These are phyloP conservation scores for Psidium guajava DNA, from an alignment of 345 rosid genomes.

Conservation along the genomic window DNA sequence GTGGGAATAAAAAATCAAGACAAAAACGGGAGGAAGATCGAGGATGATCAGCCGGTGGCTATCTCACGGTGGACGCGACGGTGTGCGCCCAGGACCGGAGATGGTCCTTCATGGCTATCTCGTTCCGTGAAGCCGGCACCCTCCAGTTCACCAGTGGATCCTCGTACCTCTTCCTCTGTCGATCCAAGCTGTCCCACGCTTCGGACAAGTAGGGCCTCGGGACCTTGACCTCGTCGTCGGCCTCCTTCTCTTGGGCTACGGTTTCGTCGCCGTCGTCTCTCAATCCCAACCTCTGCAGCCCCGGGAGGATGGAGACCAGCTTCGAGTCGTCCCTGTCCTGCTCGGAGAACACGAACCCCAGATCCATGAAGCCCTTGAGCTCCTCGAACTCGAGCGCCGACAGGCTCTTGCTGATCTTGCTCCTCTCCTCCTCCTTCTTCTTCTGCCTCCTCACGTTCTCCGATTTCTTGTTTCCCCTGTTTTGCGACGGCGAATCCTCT, in stretches of 20 bases:
- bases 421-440: background rate
- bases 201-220: constrained; percentile 55
- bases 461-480: constrained; percentile 1
- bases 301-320: constrained; percentile 46
- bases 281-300: constrained; percentile 38
- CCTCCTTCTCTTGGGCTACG: constrained; percentile 2
- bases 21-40: background rate
- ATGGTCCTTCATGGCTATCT: constrained; percentile 42
- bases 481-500: background rate
- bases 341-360: constrained; percentile 64
- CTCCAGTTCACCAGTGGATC: constrained; percentile 30
- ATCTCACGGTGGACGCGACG: constrained; percentile 55
- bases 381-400: constrained; percentile 57
- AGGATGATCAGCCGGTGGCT: background rate
- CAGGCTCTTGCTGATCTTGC: constrained; percentile 38
- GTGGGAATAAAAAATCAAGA: background rate
- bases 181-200: constrained; percentile 38
- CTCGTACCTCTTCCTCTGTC: constrained; percentile 7
- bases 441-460: background rate
- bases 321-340: constrained; percentile 43
- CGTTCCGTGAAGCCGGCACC: constrained; percentile 22
- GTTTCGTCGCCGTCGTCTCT: background rate
- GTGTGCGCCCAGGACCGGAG: constrained; percentile 60
- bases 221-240: background rate
- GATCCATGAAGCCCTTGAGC: constrained; percentile 68